phyloP scores from a whole-genome alignment of 768 basidiomycete species.

The Phanerochaete sordida region DNA sequence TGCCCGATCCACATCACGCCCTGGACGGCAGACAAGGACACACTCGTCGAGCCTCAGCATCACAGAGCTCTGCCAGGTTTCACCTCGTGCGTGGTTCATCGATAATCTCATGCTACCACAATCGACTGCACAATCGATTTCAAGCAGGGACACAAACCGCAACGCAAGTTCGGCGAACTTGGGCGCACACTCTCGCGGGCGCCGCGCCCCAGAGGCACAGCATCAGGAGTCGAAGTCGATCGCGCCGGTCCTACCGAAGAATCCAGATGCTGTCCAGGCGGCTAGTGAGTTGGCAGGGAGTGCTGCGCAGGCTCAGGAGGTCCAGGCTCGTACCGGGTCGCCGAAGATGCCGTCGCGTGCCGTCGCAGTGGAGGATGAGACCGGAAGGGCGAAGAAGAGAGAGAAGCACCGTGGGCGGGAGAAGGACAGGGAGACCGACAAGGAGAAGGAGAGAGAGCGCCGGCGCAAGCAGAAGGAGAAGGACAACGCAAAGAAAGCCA shows the following conservation, averaged over 20 bases:
- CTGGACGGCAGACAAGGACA: background rate
- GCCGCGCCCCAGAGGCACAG: too few relatives aligned
- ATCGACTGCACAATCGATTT: background rate
- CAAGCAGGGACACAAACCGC: background rate
- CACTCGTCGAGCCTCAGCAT: constrained; percentile 13
- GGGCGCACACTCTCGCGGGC: too few relatives aligned
- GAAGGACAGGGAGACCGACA: constrained; percentile 3
- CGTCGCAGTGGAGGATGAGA: background rate
- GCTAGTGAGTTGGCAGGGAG: too few relatives aligned
- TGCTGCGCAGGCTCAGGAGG: background rate
- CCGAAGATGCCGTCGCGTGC: background rate
- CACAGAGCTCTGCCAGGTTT: constrained; percentile 20
- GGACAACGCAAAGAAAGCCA: background rate
- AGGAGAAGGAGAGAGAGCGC: constrained; percentile 7
- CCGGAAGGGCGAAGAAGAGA: background rate
- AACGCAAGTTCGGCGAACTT: too few relatives aligned
- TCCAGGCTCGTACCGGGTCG: background rate
- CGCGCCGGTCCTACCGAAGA: too few relatives aligned
- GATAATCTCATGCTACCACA: background rate
- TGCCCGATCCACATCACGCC: background rate
- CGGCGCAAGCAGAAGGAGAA: background rate
- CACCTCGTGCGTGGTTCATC: constrained; percentile 17
- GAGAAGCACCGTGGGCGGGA: constrained; percentile 5
- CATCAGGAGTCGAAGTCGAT: too few relatives aligned
- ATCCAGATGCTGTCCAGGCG: too few relatives aligned